Evolutionary conservation across 108 stramenopile genomes (phyloP), one percentile per base, ranked within the genome.

Genomic region (Nitzschia inconspicua): DNA sequence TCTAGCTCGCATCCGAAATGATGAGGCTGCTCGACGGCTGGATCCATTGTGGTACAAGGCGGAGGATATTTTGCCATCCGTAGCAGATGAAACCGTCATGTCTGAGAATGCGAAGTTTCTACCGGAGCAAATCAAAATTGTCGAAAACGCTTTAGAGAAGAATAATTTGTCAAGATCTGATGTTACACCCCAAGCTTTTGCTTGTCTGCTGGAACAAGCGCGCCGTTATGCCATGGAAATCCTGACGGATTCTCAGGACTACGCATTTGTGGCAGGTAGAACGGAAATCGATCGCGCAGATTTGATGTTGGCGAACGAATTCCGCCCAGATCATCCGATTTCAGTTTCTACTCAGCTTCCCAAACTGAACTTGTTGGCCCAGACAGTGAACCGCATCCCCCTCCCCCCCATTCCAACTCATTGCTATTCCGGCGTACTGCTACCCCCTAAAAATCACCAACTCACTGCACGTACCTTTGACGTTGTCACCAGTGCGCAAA

Each of bases 381-480:
- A 78, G 0, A 65, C 74, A 22, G 64, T 87, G 8, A 93, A 93
- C 68, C 66, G 82, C 1, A 60, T 69, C 8, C 87, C 87, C 0
- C 44, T 93, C 14, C 91, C 91, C 28, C 76, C 85, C 20, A 84
- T 93, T 23, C 91, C 91, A 13, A 35, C 70, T 0, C 60, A 80
- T 44, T 88, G 87, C 41, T 93, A 89, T 65, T 70, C 72, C 34
- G 91, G 91, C 1, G 66, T 93, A 7, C 60, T 78, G 25, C 58
- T 92, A 29, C 91, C 91, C 3, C 80, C 85, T 5, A 65, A 65
- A 24, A 67, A 66, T 9, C 68, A 86, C 34, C 81, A 80, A 51
- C 53, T 93, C 53, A 88, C 85, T 42, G 73, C 79, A 4, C 62
- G 91, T 18, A 89, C 91, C 27, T 93, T 74, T 70, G 91, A 93